Base-by-base conservation (phyloP, 441 rosid species). In the Pelargonium australe region DNA sequence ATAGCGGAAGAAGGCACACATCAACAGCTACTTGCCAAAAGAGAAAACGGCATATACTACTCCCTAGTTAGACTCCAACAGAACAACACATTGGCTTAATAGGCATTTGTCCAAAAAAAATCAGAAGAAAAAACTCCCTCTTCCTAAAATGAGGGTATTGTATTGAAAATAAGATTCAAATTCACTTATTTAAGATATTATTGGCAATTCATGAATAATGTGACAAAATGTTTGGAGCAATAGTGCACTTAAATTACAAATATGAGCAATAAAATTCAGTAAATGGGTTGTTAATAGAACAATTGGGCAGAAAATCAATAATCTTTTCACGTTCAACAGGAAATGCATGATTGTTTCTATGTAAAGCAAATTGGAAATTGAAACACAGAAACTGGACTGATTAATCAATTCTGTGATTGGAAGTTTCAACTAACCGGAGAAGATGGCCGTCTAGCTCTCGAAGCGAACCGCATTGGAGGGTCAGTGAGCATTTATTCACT, bases 1-100 rank as follows among this genome's bases (percentile, higher is more conserved):
- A 79, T 83, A 25, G 86, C 62, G 45, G 87, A 86, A 70, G 65
- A 76, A 65, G 86, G 91, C 28, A 81, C 87, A 14, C 89, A 80
- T 49, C 68, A 80, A 20, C 77, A 71, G 37, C 68, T 86, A 10
- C 49, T 85, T 0, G 69, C 75, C 9, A 68, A 63, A 5, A 87
- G 86, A 16, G 57, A 37, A 11, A 55, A 44, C 2, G 85, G 89
- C 11, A 77, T 75, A 28, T 83, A 85, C 51, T 74, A 76, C 74
- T 79, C 87, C 41, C 76, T 84, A 23, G 65, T 83, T 51, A 83
- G 73, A 68, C 72, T 79, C 31, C 82, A 86, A 47, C 55, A 47
- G 16, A 47, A 9, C 3, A 4, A 47, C 14, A 47, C n/a, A 47
- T 5, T 47, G 14, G 55, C 55, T 3, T 47, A 47, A 47, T 12